Evolutionary conservation across 2,329 filamentous ascomycete species (phyloP), one percentile per base, ranked within the genome.

Genomic region (Magnaporthiopsis incrustans): DNA sequence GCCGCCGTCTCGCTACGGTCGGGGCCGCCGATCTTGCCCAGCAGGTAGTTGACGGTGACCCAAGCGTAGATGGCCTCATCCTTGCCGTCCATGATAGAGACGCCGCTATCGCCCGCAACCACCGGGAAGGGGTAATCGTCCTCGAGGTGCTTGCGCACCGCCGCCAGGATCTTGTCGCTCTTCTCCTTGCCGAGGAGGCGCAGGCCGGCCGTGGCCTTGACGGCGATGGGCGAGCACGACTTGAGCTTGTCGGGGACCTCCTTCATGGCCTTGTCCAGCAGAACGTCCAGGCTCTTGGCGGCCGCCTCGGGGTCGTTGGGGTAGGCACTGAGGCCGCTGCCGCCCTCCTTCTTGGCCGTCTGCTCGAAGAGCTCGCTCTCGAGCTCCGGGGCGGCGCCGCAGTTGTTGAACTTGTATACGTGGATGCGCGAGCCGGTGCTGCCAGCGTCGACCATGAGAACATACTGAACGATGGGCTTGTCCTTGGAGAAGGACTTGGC

Each of bases 371-470:
- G 84, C 75, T 99, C 95, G 73, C 87, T 81, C 78, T 99, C 95
- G 62, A 99, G 85, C 78, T 97, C 93, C 32, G 95, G 95, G n/a
- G 93, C 93, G 10, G 91, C 79, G 15, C 93, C 95, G 79, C 94
- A 99, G 81, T 98, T 98, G 83, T 98, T 98, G 85, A 98, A 99
- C 74, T 92, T 91, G 83, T 97, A 99, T 66, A 98, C 92, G 80
- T 99, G 96, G 74, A 99, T 97, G 71, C 95, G 90, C 66, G 95
- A 98, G 66, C 95, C 95, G 64, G 95, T 98, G 81, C 93, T 98
- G 71, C 95, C 95, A 60, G 95, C 95, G 77, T 99, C 95, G 73
- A 99, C 91, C 95, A 99, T 99, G 72, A 98, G 85, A 67, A 95
- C 96, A 79, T 98, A 99, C 75, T 99, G 95, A 67, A 97, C 89